phyloP scores from a whole-genome alignment of 371 early-diverging fungal species.

The Aphelidium insulamus region DNA sequence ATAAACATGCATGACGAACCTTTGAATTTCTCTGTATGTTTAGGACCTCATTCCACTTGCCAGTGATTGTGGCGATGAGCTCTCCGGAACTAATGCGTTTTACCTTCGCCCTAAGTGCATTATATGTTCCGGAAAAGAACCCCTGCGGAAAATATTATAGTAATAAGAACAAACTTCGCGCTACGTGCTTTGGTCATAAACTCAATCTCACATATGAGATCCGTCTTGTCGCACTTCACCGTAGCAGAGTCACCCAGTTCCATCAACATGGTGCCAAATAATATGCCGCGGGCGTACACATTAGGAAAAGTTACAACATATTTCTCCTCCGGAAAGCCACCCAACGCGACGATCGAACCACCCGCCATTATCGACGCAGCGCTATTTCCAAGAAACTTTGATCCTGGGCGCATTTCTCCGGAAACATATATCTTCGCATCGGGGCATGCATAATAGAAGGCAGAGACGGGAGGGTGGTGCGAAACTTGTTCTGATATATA shows the following conservation, averaged over 20 bases:
- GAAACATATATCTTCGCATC: slow-evolving; percentile 49
- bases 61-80: slow-evolving; percentile 48
- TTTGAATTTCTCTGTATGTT: slow-evolving; percentile 14
- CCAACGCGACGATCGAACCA: slow-evolving; percentile 29
- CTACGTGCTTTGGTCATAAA: slow-evolving; percentile 79
- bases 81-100: slow-evolving; percentile 50
- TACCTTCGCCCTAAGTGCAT: slow-evolving; percentile 62
- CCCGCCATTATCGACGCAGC: slow-evolving; percentile 78
- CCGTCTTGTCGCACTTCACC: slow-evolving; percentile 44
- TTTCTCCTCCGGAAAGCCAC: slow-evolving; percentile 35
- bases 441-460: slow-evolving; percentile 63
- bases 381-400: slow-evolving; percentile 78
- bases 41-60: slow-evolving; percentile 66
- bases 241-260: slow-evolving; percentile 66
- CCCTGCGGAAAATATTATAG: slow-evolving; percentile 25
- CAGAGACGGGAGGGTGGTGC: slow-evolving; percentile 90
- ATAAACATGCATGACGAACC: neutral
- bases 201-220: slow-evolving; percentile 54
- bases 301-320: slow-evolving; percentile 71
- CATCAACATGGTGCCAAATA: slow-evolving; percentile 81
- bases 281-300: slow-evolving; percentile 76
- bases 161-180: neutral
- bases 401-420: slow-evolving; percentile 69
- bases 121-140: slow-evolving; percentile 56
- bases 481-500: slow-evolving; percentile 87